Conservation (phyloP, 2,329 filamentous ascomycete species). For the Nothopassalora personata region DNA sequence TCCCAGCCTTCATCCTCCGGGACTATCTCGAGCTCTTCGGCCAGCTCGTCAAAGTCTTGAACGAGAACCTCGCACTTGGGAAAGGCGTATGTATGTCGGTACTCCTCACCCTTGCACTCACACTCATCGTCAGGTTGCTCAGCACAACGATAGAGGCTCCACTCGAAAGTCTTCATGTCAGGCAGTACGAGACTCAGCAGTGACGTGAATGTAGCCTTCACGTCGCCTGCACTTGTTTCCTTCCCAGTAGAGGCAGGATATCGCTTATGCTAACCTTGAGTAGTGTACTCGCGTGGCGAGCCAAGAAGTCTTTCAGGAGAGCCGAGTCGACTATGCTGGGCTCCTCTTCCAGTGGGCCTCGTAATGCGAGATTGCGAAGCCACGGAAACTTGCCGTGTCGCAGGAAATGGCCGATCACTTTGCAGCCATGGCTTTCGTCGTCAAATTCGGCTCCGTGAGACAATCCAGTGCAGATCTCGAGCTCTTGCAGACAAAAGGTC, state of each 20-base stretch:
- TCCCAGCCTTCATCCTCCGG: background rate
- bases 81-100: background rate
- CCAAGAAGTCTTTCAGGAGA: background rate
- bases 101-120: background rate
- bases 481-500: background rate
- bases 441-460: background rate
- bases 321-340: background rate
- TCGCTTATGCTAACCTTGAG: background rate
- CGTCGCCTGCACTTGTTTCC: background rate
- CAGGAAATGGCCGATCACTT: slow-evolving; percentile 1
- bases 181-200: background rate
- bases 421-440: background rate
- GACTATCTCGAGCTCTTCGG: background rate
- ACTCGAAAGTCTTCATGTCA: background rate
- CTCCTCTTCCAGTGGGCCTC: too few relatives aligned
- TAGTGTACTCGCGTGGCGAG: background rate
- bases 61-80: background rate
- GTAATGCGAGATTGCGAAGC: background rate
- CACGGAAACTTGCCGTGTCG: background rate
- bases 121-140: background rate
- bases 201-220: background rate
- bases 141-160: background rate
- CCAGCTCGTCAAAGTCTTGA: background rate
- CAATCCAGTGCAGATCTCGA: background rate
- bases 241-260: background rate